phyloP scores from a whole-genome alignment of 2,329 filamentous ascomycete species.

The Penicillium occitanis region DNA sequence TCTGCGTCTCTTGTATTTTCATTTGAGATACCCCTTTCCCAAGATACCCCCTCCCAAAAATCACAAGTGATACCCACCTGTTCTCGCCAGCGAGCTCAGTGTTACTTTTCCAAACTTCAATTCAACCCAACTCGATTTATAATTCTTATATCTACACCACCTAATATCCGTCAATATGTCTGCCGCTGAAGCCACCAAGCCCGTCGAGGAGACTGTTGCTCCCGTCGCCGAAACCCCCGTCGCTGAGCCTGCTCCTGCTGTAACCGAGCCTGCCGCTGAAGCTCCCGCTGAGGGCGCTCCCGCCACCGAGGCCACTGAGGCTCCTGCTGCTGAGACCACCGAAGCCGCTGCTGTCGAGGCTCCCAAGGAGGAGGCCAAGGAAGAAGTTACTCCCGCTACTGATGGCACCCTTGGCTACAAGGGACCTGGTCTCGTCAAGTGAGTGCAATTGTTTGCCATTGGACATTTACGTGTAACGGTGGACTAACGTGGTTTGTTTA shows the following conservation, averaged over 20 bases:
- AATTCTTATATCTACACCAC: not conserved
- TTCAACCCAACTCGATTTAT: slow-evolving; percentile 8
- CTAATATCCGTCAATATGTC: slow-evolving; percentile 51
- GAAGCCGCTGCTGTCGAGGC: slow-evolving; percentile 34
- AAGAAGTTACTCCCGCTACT: slow-evolving; percentile 66
- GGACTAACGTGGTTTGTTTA: slow-evolving; percentile 26
- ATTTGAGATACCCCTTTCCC: slow-evolving; percentile 35
- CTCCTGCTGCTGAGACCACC: slow-evolving; percentile 37
- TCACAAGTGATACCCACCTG: slow-evolving; percentile 21
- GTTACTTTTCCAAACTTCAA: not conserved
- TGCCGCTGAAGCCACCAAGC: slow-evolving; percentile 69
- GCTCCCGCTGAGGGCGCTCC: slow-evolving; percentile 65
- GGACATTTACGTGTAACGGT: not conserved
- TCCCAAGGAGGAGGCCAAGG: slow-evolving; percentile 33
- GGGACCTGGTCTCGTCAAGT: slow-evolving; percentile 87
- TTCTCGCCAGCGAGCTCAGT: slow-evolving; percentile 21
- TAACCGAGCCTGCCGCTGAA: slow-evolving; percentile 67
- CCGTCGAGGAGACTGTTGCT: slow-evolving; percentile 56
- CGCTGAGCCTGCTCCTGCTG: slow-evolving; percentile 47
- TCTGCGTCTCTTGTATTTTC: slow-evolving; percentile 30
- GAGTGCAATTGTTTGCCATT: slow-evolving; percentile 44
- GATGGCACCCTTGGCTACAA: slow-evolving; percentile 90
- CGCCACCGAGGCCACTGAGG: slow-evolving; percentile 30
- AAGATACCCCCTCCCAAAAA: slow-evolving; percentile 26
- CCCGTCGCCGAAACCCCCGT: slow-evolving; percentile 59